Conservation (phyloP, 2,329 filamentous ascomycete genomes). For the Colletotrichum sp. region DNA sequence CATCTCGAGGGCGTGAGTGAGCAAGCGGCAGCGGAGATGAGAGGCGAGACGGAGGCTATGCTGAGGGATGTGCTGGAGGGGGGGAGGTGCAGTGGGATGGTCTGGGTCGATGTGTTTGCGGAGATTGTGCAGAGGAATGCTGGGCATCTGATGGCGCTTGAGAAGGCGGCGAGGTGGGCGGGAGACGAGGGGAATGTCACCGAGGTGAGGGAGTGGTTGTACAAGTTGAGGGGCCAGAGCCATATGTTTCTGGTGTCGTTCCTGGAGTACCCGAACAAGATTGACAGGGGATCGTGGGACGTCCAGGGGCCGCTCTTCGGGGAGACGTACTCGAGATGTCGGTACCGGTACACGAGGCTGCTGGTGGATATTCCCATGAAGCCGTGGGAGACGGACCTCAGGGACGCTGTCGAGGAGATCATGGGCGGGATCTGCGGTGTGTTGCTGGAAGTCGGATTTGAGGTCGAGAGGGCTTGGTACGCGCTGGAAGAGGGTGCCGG, state of each 20-base stretch:
- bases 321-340: slow-evolving; percentile 44
- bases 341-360: slow-evolving; percentile 43
- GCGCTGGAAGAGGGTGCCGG: slow-evolving; percentile 26
- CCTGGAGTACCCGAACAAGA: slow-evolving; percentile 45
- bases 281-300: slow-evolving; percentile 32
- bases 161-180: slow-evolving; percentile 27
- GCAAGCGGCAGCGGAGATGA: slow-evolving; percentile 39
- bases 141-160: slow-evolving; percentile 35
- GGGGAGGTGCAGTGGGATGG: slow-evolving; percentile 41
- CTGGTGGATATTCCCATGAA: slow-evolving; percentile 32
- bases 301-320: slow-evolving; percentile 36
- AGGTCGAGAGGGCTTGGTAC: slow-evolving; percentile 43
- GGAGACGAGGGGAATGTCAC: slow-evolving; percentile 26
- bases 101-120: slow-evolving; percentile 46
- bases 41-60: slow-evolving; percentile 31
- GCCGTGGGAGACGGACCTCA: slow-evolving; percentile 40
- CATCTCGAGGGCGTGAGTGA: slow-evolving; percentile 35
- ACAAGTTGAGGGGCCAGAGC: slow-evolving; percentile 37
- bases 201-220: slow-evolving; percentile 32
- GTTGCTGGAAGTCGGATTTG: slow-evolving; percentile 46
- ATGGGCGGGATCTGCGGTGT: slow-evolving; percentile 44
- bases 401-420: slow-evolving; percentile 44
- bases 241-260: slow-evolving; percentile 50
- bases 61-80: slow-evolving; percentile 25
- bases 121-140: slow-evolving; percentile 47